Evolutionary conservation across 108 stramenopile genomes (phyloP), one percentile per base, ranked within the genome.

Genomic region (Cyclotella cryptica): DNA sequence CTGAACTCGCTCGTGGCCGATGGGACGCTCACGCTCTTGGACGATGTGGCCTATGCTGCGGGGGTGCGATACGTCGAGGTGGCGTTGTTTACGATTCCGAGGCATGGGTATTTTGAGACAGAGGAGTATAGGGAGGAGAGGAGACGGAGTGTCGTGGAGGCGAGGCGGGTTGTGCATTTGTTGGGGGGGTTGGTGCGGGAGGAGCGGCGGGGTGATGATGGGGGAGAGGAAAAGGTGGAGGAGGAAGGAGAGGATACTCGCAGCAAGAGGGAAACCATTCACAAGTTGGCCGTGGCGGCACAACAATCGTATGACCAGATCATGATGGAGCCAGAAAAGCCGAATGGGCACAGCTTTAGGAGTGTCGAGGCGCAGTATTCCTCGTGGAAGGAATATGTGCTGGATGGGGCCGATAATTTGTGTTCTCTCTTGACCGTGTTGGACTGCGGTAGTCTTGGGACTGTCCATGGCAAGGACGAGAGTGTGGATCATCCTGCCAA

Each of bases 1-100:
- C n/a, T n/a, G n/a, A 13, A 27, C 22, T 22, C 21, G 1, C 21
- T 58, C 22, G 26, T 58, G 27, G 26, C 1, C 10, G 57, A 58
- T 9, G 27, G 13, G 27, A 14, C 57, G 22, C 35, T 35, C 4
- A 6, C 18, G 3, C 49, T 19, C 49, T 6, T 26, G 15, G 73
- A 49, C n/a, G 30, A 70, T 6, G 30, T 82, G 3, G 86, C 91
- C n/a, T 88, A 85, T 59, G 85, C 81, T 0, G 40, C 85, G 0
- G 91, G 91, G 18, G 42, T 82, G 39, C 78, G 86, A 57, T 92
- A 87, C 80, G 75, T 88, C 18, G 88, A 90, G 78, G 81, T 84
- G 61, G 88, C 89, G 0, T 35, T 92, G 30, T 69, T 88, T 62
- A 81, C 84, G 64, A 87, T 92, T 44, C 91, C 91, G 22, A 66